Base-by-base conservation (phyloP, 495 filamentous ascomycete genomes). In the Jackrogersella multiformis region DNA sequence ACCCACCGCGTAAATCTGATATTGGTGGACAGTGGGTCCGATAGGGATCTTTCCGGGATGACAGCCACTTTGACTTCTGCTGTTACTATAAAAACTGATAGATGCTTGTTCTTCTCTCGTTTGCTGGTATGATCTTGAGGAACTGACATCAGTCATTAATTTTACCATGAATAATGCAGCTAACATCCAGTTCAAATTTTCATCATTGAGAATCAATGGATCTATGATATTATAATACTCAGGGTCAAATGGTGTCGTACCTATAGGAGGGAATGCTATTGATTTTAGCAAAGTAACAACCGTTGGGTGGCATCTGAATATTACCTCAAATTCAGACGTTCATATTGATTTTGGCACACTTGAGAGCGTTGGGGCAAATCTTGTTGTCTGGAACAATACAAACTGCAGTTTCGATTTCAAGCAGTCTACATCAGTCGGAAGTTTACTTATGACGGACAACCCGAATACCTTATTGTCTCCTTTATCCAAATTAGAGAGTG, bases 401-500 rank as follows among this genome's bases (percentile, higher is more conserved):
- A 54, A 54, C 18, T 53, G 58, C 48, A 44, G 46, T 13, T 39
- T 62, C 12, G 13, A 34, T 48, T 62, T 62, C 23, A 34, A 41
- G 8, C 10, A 62, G n/a, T 6, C 52, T 7, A 15, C 42, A 12
- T 13, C 10, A 13, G 58, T 53, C 10, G 35, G 12, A 24, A 20
- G 12, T 12, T n/a, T 54, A 38, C 15, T 9, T 44, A 56, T 63
- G 18, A 16, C 26, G 2, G 39, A 63, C 24, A 63, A 55, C 9
- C n/a, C 18, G 1, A 26, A 63, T 8, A 46, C 49, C 0, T 36
- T 20, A 21, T 1, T 63, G 8, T 36, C 48, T 6, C 7, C 36
- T 24, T 30, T 54, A 12, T 16, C 48, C 20, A 2, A 41, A 5
- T 23, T 63, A 15, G 3, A 46, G 34, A 56, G 18, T 12, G 59